These are phyloP conservation scores for Fusarium torreyae DNA, from an alignment of 2,329 filamentous ascomycete genomes.

Conservation along the genomic window DNA sequence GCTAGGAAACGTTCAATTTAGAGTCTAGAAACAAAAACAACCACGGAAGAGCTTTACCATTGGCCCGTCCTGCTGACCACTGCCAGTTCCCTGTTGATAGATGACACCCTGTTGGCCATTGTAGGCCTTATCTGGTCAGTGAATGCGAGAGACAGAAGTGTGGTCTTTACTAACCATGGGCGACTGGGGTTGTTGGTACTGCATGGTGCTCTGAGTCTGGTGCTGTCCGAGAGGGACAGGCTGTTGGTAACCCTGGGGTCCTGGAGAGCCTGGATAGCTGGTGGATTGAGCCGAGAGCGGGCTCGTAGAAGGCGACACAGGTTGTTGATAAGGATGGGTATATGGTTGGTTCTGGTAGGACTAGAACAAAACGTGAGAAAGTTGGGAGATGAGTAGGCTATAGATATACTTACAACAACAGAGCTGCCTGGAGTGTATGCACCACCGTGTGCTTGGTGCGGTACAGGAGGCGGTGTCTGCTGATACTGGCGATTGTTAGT, in stretches of 20 bases:
- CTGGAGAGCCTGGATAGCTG: slow-evolving; percentile 32
- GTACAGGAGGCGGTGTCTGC: slow-evolving; percentile 25
- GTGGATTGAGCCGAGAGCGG: slow-evolving; percentile 34
- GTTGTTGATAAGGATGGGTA: slow-evolving; percentile 37
- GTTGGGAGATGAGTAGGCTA: not conserved
- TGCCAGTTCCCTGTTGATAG: slow-evolving; percentile 40
- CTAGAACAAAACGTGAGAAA: slow-evolving; percentile 27
- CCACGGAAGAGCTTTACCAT: slow-evolving; percentile 51
- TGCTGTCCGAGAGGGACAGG: slow-evolving; percentile 22
- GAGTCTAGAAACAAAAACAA: slow-evolving; percentile 48
- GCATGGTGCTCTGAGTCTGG: slow-evolving; percentile 39
- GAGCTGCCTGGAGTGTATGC: slow-evolving; percentile 48
- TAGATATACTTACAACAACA: slow-evolving; percentile 34
- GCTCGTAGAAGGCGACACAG: slow-evolving; percentile 43
- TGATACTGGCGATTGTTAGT: slow-evolving; percentile 35
- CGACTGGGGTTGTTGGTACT: slow-evolving; percentile 44
- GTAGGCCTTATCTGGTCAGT: slow-evolving; percentile 37
- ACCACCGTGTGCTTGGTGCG: slow-evolving; percentile 45
- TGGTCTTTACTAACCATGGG: slow-evolving; percentile 27
- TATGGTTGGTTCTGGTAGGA: slow-evolving; percentile 47
- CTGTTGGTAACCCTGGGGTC: slow-evolving; percentile 24
- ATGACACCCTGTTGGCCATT: slow-evolving; percentile 39
- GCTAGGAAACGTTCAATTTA: slow-evolving; percentile 47
- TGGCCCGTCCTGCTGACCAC: slow-evolving; percentile 45
- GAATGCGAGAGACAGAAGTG: too few species aligned